Evolutionary conservation across 306 rosid species (phyloP), one percentile per base, ranked within the genome.

Genomic region (Rubus parviflorus): DNA sequence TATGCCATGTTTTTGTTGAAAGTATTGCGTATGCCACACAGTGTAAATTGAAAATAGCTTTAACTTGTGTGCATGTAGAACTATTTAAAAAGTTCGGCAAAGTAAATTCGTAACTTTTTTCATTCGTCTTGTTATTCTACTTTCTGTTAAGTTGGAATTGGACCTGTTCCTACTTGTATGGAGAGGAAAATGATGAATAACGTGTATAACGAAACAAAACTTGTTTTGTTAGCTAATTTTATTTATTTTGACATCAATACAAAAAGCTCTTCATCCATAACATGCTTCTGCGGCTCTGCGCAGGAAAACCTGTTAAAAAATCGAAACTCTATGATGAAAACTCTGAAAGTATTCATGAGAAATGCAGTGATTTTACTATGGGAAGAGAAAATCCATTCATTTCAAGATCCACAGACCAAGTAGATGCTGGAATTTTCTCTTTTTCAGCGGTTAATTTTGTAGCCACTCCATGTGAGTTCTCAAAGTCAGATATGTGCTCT

Each of bases 291-390:
- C 38, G 71, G 49, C 64, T 77, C 60, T 80, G 78, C 38, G 23
- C 86, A 77, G 91, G 82, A 84, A 77, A 79, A 46, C 75, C 61
- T 46, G 77, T 77, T 78, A 76, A 78, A 35, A 81, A 63, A n/a
- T 76, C 76, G 65, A 81, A 58, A 66, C 72, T 82, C 23, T 67
- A 45, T 64, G 56, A 48, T 73, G 68, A 66, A 43, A 80, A 47
- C 47, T 71, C 79, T 58, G 85, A 77, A 38, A 74, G 78, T 60
- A 15, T 66, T 70, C 42, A 14, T 8, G 70, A 45, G 35, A 51
- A 78, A 8, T 56, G 57, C 75, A 62, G 61, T 20, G 49, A 43
- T 74, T 48, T 49, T 51, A 25, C 66, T 62, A 52, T 60, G n/a
- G 86, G 61, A 75, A 83, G 75, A 63, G 86, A 82, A 51, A 65